Percentiles rank a stretch among this genome's conserved stretches.
Conservation (phyloP, 164 flowering plant genomes). For the Magnolia sinica region DNA sequence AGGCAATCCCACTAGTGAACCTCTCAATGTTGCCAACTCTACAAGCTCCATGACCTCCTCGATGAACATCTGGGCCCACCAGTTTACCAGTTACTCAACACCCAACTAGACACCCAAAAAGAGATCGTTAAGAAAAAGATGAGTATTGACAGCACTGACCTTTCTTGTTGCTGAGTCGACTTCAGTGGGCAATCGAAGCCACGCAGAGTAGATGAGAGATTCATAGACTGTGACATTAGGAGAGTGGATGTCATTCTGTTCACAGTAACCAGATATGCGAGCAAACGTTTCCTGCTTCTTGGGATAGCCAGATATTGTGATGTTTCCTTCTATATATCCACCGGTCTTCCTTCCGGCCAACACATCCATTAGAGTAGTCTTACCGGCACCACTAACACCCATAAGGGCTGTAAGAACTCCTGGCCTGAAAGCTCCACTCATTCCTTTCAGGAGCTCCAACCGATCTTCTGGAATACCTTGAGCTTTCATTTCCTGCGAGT, state of each 20-base stretch:
- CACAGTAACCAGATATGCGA: slow-evolving; percentile 52
- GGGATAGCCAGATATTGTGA: slow-evolving; percentile 44
- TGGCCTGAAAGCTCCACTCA: slow-evolving; percentile 52
- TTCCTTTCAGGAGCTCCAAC: slow-evolving; percentile 36
- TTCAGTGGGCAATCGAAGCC: slow-evolving; percentile 45
- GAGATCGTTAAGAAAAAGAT: neutral
- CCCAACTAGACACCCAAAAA: neutral
- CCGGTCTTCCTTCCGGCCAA: slow-evolving; percentile 52
- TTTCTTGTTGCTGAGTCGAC: slow-evolving; percentile 26
- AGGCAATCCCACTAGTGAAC: slow-evolving; percentile 44
- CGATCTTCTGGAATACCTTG: slow-evolving; percentile 32
- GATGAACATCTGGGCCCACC: slow-evolving; percentile 35
- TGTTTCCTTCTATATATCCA: slow-evolving; percentile 44
- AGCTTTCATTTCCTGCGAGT: slow-evolving; percentile 38
- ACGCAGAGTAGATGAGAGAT: slow-evolving; percentile 45
- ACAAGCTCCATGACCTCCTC: slow-evolving; percentile 56
- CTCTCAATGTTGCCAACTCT: slow-evolving; percentile 35
- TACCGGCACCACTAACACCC: slow-evolving; percentile 65
- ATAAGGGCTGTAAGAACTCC: slow-evolving; percentile 57
- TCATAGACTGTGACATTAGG: slow-evolving; percentile 46
- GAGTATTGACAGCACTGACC: slow-evolving; percentile 20
- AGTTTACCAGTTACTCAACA: neutral
- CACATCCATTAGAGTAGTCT: slow-evolving; percentile 54
- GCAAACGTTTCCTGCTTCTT: slow-evolving; percentile 55
- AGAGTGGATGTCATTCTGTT: slow-evolving; percentile 54